Evolutionary conservation across 805 yeast species (phyloP).

Genomic region (Candida verbasci): DNA sequence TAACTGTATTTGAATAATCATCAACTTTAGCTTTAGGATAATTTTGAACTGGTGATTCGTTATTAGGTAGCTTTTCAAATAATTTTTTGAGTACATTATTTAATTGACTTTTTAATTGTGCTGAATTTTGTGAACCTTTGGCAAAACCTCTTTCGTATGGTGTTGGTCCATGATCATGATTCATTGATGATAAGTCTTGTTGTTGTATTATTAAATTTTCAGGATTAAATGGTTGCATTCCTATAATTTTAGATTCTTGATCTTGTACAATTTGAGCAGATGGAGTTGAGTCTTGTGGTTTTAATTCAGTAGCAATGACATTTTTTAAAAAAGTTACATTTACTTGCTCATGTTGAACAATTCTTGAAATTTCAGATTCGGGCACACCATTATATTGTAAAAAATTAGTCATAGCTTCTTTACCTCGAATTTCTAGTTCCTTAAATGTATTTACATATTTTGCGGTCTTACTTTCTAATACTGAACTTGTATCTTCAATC

Average conservation of each 20-base stretch:
- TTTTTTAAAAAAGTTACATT: slow-evolving; percentile 23
- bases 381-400: slow-evolving; percentile 19
- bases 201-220: background rate
- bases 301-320: too few species aligned
- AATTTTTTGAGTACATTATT: slow-evolving; percentile 10
- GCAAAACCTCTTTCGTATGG: slow-evolving; percentile 34
- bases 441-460: slow-evolving; percentile 39
- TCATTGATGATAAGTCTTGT: slow-evolving; percentile 7
- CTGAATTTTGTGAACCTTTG: slow-evolving; percentile 28
- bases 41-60: background rate
- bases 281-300: background rate
- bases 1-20: slow-evolving; percentile 31
- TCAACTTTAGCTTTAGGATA: slow-evolving; percentile 16
- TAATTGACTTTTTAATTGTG: slow-evolving; percentile 15
- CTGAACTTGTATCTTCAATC: slow-evolving; percentile 43
- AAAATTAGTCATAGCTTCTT: slow-evolving; percentile 23
- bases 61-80: slow-evolving; percentile 6
- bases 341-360: slow-evolving; percentile 18
- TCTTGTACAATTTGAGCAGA: background rate
- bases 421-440: slow-evolving; percentile 36
- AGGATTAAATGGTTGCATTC: slow-evolving; percentile 15
- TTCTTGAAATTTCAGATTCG: slow-evolving; percentile 12
- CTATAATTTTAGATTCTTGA: slow-evolving; percentile 9
- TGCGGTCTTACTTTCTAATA: slow-evolving; percentile 46
- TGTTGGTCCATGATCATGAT: slow-evolving; percentile 20